phyloP scores from a whole-genome alignment of 305 asterid species.

The Lippia alba region DNA sequence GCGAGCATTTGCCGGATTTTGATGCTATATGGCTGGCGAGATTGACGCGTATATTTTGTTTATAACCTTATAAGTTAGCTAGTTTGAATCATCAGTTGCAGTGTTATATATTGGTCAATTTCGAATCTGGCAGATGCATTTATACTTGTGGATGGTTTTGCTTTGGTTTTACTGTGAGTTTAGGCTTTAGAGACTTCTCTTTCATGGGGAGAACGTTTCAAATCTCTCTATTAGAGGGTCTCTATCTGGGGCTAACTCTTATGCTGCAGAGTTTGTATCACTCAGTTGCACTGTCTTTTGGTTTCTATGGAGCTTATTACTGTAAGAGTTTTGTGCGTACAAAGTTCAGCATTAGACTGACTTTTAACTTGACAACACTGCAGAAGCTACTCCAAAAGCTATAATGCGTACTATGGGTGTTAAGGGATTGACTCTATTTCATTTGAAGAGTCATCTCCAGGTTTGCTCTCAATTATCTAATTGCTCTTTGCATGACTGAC shows the following conservation, averaged over 20 bases:
- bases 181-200: neutral
- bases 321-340: conserved; percentile 16
- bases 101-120: neutral
- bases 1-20: neutral
- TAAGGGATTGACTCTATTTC: conserved; percentile 87
- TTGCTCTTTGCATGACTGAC: conserved; percentile 14
- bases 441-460: conserved; percentile 93
- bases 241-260: too few species aligned
- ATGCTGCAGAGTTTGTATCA: neutral
- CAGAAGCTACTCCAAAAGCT: conserved; percentile 96
- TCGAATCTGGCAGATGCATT: neutral
- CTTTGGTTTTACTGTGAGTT: neutral
- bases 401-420: conserved; percentile 89
- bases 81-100: neutral
- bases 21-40: neutral
- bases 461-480: conserved; percentile 36
- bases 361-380: conserved; percentile 15
- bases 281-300: neutral
- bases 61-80: neutral
- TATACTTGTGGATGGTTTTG: neutral
- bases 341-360: neutral
- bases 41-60: neutral
- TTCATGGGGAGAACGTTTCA: neutral
- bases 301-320: conserved; percentile 11
- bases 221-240: neutral